Base-by-base conservation (phyloP, 306 rosid species). In the Pachyrhizus erosus region DNA sequence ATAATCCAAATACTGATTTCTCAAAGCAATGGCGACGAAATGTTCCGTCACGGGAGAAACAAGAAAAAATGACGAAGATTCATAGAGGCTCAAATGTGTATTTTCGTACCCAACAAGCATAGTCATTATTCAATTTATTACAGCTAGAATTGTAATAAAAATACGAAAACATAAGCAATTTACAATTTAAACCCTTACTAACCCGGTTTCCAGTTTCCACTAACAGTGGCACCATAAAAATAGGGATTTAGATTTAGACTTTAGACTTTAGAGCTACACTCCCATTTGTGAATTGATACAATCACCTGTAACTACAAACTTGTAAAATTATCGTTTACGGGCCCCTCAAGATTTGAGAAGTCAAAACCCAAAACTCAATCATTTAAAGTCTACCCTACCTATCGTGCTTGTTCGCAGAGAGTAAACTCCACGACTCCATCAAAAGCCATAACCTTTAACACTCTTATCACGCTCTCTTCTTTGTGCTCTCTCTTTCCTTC, bases 361-460 rank as follows among this genome's bases (percentile, higher is more conserved):
- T 26, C 80, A 76, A 61, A 60, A 75, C 52, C 37, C 79, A 75
- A 55, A 75, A 55, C 54, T 40, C 79, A 57, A 55, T 39, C 26
- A 57, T 75, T 55, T 0, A 6, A 23, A 75, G 52, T 37, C 70
- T 64, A 8, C 70, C 70, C 79, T 45, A 76, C 17, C 42, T 15
- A 58, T 58, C 27, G 57, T 40, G 70, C 70, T 45, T 61, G 10
- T 60, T 48, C 45, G n/a, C 66, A 39, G 5, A 76, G 52, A 24
- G 70, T 46, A 23, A 57, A 37, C 6, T 76, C 71, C 18, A 60
- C 58, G 20, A 26, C 71, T 76, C 46, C 72, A 58, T 43, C n/a
- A n/a, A 43, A 60, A 43, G 6, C 43, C 27, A 40, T 23, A 37
- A 2, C 69, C 23, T 5, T 74, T 18, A 13, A 55, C 54, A 39